Base-by-base conservation (phyloP, 2,329 filamentous ascomycete genomes). In the Magnaporthales sp. region DNA sequence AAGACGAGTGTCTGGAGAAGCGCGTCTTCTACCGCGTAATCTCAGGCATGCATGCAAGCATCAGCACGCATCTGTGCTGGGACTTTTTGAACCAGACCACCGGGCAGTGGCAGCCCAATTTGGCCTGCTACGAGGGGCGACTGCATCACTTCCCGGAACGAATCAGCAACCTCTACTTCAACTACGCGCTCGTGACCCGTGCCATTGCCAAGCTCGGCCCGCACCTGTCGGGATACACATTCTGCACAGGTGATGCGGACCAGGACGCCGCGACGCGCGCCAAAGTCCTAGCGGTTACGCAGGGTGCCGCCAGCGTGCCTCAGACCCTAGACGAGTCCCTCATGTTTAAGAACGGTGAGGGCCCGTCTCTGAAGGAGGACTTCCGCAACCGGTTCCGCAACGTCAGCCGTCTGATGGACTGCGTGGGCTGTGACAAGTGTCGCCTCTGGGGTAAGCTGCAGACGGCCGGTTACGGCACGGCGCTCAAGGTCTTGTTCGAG, bases 371-470 rank as follows among this genome's bases (percentile, higher is more conserved):
- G 67, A 99, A 98, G 77, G 94, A 98, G 75, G 95, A 99, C 75
- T 99, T 99, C 83, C 90, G 92, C 72, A 95, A 96, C 77, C 91
- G 95, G 19, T 99, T 99, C 84, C 89, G 95, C 75, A 99, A 99
- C 75, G 91, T 99, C 68, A 96, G 91, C 76, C 89, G 95, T 56
- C 84, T 98, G 70, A 99, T 99, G 95, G 95, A 99, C 77, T 99
- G 95, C 72, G 94, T 98, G 24, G 95, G 95, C 61, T 99, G 95
- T 77, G 95, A 99, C 80, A 99, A 99, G 80, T 99, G 95, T 79
- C 89, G 95, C 9, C 87, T 99, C 2, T 99, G 95, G 95, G 95
- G 95, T 63, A 99, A 99, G 79, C 80, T 99, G 51, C 95, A 99
- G 79, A 96, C 93, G 0, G 91, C 91, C 13, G 95, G 95, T 2